A percentile compares a stretch with the other conserved stretches of the same genome.
Conservation (phyloP, 2,329 filamentous ascomycete genomes). For the Botrytis pseudocinerea region DNA sequence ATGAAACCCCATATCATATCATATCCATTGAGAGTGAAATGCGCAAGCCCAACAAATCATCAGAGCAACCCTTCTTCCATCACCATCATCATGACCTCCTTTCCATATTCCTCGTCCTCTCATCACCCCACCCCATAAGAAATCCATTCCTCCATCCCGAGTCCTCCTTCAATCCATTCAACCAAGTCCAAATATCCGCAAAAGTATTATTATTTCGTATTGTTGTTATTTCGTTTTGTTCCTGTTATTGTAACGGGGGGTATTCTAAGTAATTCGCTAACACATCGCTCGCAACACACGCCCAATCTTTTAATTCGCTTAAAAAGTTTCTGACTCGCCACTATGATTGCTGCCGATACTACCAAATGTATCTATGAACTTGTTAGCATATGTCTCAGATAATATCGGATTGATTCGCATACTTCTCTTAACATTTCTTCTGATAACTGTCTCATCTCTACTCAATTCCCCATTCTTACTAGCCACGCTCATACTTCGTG, state of each 20-base stretch:
- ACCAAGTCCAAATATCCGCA: neutral
- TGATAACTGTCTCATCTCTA: constrained; percentile 37
- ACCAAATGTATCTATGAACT: constrained; percentile 54
- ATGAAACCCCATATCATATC: neutral
- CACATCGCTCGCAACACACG: neutral
- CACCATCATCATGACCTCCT: neutral
- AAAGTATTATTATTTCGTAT: constrained; percentile 13
- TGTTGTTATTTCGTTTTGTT: constrained; percentile 6
- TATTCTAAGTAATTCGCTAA: constrained; percentile 12
- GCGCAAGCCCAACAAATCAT: neutral
- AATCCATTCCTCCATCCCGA: neutral
- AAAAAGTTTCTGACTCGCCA: constrained; percentile 55
- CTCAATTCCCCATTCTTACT: constrained; percentile 37
- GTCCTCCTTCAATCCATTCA: neutral
- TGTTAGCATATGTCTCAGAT: constrained; percentile 18
- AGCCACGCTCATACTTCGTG: constrained; percentile 40
- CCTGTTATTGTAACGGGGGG: constrained; percentile 9
- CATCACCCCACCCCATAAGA: neutral
- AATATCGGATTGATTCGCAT: constrained; percentile 37
- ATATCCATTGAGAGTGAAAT: neutral
- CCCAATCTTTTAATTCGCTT: constrained; percentile 32
- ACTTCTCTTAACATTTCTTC: constrained; percentile 54
- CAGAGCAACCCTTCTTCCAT: neutral
- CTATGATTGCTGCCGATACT: constrained; percentile 49
- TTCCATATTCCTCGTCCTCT: neutral